Percentiles rank a stretch among this genome's conserved stretches.
phyloP scores from a whole-genome alignment of 2,329 filamentous ascomycete species.

The Verticillium albo-atrum region DNA sequence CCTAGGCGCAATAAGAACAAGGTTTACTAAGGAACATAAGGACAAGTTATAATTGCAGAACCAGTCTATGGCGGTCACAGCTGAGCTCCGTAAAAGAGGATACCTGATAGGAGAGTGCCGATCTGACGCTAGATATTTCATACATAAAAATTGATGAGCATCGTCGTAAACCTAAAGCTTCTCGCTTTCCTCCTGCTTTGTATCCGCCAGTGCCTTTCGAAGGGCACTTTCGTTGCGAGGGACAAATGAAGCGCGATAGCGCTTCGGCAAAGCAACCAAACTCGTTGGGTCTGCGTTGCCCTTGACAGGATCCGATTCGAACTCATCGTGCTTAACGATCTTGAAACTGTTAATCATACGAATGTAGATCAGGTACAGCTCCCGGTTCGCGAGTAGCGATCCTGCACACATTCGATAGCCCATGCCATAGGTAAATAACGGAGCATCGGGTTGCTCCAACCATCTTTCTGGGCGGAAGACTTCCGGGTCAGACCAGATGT shows the following conservation, averaged over 20 bases:
- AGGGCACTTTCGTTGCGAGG: constrained; percentile 30
- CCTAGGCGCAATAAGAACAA: no score
- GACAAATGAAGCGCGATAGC: constrained; percentile 54
- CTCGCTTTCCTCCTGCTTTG: neutral
- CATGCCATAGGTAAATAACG: constrained; percentile 61
- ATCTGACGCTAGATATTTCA: no score
- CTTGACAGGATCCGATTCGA: constrained; percentile 54
- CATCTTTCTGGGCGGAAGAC: constrained; percentile 46
- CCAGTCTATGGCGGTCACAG: no score
- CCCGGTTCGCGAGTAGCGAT: constrained; percentile 57
- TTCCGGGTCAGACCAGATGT: constrained; percentile 54
- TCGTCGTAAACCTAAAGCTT: no score
- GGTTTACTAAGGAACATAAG: no score
- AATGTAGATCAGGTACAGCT: constrained; percentile 61
- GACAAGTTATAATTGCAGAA: no score
- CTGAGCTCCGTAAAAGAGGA: no score
- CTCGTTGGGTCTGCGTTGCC: constrained; percentile 59
- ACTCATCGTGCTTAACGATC: constrained; percentile 47
- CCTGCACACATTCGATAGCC: constrained; percentile 67
- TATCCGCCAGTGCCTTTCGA: neutral
- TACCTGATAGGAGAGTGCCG: no score
- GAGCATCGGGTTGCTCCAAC: constrained; percentile 59
- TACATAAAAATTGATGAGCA: no score
- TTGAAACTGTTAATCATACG: constrained; percentile 58
- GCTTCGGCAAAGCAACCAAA: constrained; percentile 54